Evolutionary conservation across 192 early-diverging fungal species (phyloP).

Genomic region (Coemansia sp.): DNA sequence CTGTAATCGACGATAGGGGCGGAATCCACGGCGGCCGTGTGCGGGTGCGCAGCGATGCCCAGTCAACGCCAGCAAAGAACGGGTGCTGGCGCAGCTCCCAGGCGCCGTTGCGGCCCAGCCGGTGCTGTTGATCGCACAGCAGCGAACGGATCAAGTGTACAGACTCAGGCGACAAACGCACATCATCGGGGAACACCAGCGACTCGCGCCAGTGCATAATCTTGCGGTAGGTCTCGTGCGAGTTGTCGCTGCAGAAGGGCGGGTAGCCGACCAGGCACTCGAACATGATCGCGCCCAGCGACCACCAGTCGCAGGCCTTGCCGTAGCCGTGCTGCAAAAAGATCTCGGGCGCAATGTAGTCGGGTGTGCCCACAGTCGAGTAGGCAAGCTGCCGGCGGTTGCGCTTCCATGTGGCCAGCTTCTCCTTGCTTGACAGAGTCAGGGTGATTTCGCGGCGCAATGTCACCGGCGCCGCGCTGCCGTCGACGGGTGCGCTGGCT

Average conservation of each 20-base stretch:
- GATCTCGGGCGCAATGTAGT: slow-evolving; percentile 97
- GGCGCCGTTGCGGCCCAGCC: slow-evolving; percentile 79
- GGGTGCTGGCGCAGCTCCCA: slow-evolving; percentile 88
- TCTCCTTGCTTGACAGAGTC: slow-evolving; percentile 89
- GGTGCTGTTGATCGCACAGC: slow-evolving; percentile 80
- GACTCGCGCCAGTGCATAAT: slow-evolving; percentile 96
- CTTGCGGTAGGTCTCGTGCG: slow-evolving; percentile 96
- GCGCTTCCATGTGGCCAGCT: slow-evolving; percentile 97
- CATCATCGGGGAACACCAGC: slow-evolving; percentile 89
- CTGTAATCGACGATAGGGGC: slow-evolving; percentile 86
- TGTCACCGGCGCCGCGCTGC: slow-evolving; percentile 39
- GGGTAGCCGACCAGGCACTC: slow-evolving; percentile 98
- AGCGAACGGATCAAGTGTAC: slow-evolving; percentile 89
- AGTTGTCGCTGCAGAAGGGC: slow-evolving; percentile 93
- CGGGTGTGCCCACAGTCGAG: slow-evolving; percentile 97
- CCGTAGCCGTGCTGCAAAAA: slow-evolving; percentile 93
- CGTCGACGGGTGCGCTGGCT: slow-evolving; percentile 12
- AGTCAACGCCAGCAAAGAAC: slow-evolving; percentile 93
- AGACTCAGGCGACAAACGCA: slow-evolving; percentile 83
- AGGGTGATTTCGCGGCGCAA: slow-evolving; percentile 76
- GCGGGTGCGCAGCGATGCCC: slow-evolving; percentile 72
- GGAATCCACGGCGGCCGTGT: slow-evolving; percentile 92
- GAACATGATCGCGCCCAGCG: slow-evolving; percentile 98
- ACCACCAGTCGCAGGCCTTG: slow-evolving; percentile 99
- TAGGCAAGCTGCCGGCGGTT: slow-evolving; percentile 94